These are phyloP conservation scores for Diplosphaera chodatii DNA, from an alignment of 139 green algal species.

Conservation along the genomic window DNA sequence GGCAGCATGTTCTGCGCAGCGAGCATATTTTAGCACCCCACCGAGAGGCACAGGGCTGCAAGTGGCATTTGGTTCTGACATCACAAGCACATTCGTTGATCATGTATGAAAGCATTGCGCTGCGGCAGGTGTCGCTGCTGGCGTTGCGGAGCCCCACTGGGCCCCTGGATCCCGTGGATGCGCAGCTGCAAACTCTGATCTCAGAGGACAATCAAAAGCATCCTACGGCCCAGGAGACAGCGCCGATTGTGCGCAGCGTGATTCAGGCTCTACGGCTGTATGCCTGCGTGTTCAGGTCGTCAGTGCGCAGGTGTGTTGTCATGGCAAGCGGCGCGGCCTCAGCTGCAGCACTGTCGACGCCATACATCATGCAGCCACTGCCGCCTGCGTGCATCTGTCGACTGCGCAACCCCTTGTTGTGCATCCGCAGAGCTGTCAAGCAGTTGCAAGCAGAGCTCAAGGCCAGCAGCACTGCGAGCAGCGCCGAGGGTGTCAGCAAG, in stretches of 20 bases:
- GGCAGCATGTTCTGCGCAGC: too few relatives aligned
- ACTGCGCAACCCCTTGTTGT: too few relatives aligned
- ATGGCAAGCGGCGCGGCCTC: too few relatives aligned
- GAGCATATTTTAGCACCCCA: too few relatives aligned
- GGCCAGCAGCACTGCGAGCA: neutral
- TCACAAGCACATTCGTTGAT: too few relatives aligned
- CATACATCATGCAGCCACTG: too few relatives aligned
- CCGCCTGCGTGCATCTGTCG: too few relatives aligned
- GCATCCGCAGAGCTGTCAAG: neutral
- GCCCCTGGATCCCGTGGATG: neutral
- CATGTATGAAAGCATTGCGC: too few relatives aligned
- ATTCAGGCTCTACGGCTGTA: constrained; percentile 7
- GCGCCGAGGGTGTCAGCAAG: neutral
- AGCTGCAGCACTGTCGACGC: too few relatives aligned
- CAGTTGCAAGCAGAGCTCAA: neutral
- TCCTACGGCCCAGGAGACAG: neutral
- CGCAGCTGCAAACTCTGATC: neutral
- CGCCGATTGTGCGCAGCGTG: neutral
- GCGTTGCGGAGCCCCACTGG: neutral
- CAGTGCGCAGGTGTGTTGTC: constrained; percentile 5
- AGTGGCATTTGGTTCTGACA: too few relatives aligned
- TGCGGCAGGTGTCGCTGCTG: neutral
- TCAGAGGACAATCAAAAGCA: neutral
- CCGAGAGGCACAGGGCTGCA: too few relatives aligned
- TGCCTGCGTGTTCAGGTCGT: constrained; percentile 5